These are phyloP conservation scores for Brassica juncea DNA, from an alignment of 345 rosid species.

Conservation along the genomic window DNA sequence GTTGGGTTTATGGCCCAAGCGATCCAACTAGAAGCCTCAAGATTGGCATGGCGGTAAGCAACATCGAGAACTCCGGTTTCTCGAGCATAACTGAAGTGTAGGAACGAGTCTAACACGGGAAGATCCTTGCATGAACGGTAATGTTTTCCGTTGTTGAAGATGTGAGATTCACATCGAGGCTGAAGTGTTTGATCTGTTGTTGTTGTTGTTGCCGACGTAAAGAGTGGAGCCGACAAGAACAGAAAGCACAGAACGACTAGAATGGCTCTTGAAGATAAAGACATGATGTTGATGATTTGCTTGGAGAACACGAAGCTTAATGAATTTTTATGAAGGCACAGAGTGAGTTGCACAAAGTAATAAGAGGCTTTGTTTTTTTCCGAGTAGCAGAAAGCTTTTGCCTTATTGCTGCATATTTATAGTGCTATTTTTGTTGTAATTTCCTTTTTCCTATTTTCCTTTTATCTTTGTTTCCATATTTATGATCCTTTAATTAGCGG, in stretches of 20 bases:
- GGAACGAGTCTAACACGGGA: background rate
- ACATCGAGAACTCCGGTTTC: slow-evolving; percentile 34
- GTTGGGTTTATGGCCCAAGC: slow-evolving; percentile 66
- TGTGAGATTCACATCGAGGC: slow-evolving; percentile 36
- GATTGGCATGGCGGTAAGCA: slow-evolving; percentile 54
- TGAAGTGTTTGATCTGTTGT: slow-evolving; percentile 14
- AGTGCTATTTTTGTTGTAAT: background rate
- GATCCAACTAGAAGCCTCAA: slow-evolving; percentile 50
- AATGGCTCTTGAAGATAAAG: background rate
- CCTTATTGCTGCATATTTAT: background rate
- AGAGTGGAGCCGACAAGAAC: background rate
- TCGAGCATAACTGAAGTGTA: slow-evolving; percentile 21
- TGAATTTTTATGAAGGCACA: background rate
- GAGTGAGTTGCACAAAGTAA: background rate
- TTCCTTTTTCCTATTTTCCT: too few relatives aligned
- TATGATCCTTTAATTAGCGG: background rate
- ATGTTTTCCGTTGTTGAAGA: slow-evolving; percentile 34
- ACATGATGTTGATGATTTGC: slow-evolving; percentile 2
- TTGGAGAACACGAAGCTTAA: slow-evolving; percentile 4
- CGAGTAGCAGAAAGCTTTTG: background rate
- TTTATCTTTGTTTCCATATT: background rate
- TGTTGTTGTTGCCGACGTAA: slow-evolving; percentile 20
- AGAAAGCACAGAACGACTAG: background rate
- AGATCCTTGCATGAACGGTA: background rate
- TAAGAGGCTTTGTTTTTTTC: background rate